Base-by-base conservation (phyloP, 2,329 filamentous ascomycete species). In the Sordariomycetes sp. region DNA sequence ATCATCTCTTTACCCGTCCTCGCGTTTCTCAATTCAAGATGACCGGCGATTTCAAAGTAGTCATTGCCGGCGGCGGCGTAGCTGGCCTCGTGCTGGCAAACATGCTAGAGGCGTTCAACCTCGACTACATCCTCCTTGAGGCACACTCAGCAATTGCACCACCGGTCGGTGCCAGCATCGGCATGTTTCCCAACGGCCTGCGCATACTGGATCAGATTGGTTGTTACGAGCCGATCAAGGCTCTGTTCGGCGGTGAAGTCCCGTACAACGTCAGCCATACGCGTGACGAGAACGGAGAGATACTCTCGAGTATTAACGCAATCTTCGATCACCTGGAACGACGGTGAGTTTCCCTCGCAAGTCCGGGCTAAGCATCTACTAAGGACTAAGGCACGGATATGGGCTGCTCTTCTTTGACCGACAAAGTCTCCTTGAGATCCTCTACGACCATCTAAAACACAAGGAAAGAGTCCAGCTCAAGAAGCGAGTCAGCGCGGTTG, bases 121-220 rank as follows among this genome's bases (percentile, higher is more conserved):
- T 75, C 35, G 60, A 72, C 39, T 73, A 64, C 43, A 40, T 68
- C 5, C 38, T 75, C 1, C 57, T 75, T 1, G 70, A 75, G 41
- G 50, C 52, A 2, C 51, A 63, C 32, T 20, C 39, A 0, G 45
- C 56, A 0, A 58, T 72, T 17, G 58, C 59, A 1, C 66, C 68
- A 0, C 51, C 59, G 27, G 48, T 63, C 1, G 70, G 71, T 2
- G 67, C 68, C 0, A 61, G 57, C 8, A 66, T 75, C 21, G 65
- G 55, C 2, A 41, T 72, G 1, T 37, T 56, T 2, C 55, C 68
- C 1, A 55, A 66, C 21, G 63, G 63, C 1, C 37, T 49, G 6
- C 55, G 61, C 1, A 62, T 74, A 8, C 42, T 72, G 2, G 67
- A 72, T 32, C 70, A 75, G 44, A 44, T 75, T 1, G 45, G 42